Base-by-base conservation (phyloP, 108 stramenopile genomes). In the Cyclotella choctawhatcheeana region DNA sequence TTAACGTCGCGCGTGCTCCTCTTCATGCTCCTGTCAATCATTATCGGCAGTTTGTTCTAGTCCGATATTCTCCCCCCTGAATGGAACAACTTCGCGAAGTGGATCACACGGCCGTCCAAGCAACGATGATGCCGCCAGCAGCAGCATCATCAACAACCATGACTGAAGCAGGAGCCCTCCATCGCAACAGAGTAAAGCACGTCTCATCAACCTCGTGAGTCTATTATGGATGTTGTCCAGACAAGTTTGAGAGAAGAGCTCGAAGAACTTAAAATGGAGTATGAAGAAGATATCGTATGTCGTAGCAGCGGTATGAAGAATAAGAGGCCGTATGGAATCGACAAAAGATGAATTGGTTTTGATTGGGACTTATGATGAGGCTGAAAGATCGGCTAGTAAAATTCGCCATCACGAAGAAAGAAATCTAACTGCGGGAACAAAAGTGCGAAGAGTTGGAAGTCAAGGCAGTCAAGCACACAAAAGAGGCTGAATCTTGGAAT, bases 231-330 rank as follows among this genome's bases (percentile, higher is more conserved):
- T n/a, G n/a, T n/a, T n/a, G n/a, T n/a, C n/a, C n/a, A n/a, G n/a
- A n/a, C n/a, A n/a, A n/a, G 85, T 58, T 82, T 91, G 58, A 88
- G 85, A 52, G 89, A 90, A 53, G 87, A 93, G 27, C 81, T 88
- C 6, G 69, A 88, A 14, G 18, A 40, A 3, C 47, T 90, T 26
- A 73, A 77, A 24, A 4, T 12, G 1, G 37, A 61, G 2, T 40
- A 40, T 20, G 35, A 61, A 44, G 40, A 40, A 16, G 69, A 67
- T 32, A 77, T 76, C 25, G 83, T 85, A 69, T 85, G 56, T 69
- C 69, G 10, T 82, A 88, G n/a, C 31, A 75, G 10, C 47, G 50
- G 26, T 43, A 24, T 4, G 59, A 79, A 18, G 73, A 87, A 44
- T 18, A 26, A 64, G 72, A 87, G 50, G 53, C 64, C 34, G 52